These are phyloP conservation scores for Phytophthora kernoviae DNA, from an alignment of 352 stramenopile genomes.

Conservation along the genomic window DNA sequence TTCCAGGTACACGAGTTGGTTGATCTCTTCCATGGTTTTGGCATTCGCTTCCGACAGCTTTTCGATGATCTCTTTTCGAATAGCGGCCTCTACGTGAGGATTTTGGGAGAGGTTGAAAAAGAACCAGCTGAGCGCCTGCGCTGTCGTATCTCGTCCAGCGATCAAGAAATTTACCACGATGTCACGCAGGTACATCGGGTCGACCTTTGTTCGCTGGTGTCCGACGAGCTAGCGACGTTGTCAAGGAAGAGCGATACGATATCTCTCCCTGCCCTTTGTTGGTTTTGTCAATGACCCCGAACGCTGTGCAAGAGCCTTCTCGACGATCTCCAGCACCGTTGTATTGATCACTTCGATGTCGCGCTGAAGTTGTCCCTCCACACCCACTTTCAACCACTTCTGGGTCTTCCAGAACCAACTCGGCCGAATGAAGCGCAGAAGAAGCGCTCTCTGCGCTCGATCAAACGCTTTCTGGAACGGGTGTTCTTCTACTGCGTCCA, in stretches of 20 bases:
- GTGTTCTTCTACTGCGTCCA: constrained; percentile 41
- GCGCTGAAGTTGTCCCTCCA: constrained; percentile 42
- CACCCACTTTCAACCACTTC: constrained; percentile 37
- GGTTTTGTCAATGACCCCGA: constrained; percentile 7
- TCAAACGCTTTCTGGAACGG: constrained; percentile 70
- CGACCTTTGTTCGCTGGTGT: constrained; percentile 20
- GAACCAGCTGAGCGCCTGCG: constrained; percentile 76
- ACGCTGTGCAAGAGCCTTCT: constrained; percentile 29
- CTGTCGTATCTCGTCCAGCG: constrained; percentile 79
- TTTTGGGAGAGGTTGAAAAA: constrained; percentile 62
- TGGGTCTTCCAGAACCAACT: constrained; percentile 56
- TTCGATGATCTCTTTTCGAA: constrained; percentile 48
- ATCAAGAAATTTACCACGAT: constrained; percentile 85
- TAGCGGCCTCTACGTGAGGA: constrained; percentile 50
- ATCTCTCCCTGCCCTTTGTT: neutral
- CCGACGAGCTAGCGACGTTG: constrained; percentile 30
- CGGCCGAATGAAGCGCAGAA: constrained; percentile 45
- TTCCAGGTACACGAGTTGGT: constrained; percentile 55
- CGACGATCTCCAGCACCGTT: constrained; percentile 45
- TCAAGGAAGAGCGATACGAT: constrained; percentile 41
- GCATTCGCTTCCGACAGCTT: constrained; percentile 27
- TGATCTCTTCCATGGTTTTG: constrained; percentile 20
- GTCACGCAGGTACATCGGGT: constrained; percentile 61
- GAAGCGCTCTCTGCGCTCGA: constrained; percentile 35
- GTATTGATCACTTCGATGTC: constrained; percentile 52